These are phyloP conservation scores for Hygrophila difformis DNA, from an alignment of 257 asterid genomes.

Conservation along the genomic window DNA sequence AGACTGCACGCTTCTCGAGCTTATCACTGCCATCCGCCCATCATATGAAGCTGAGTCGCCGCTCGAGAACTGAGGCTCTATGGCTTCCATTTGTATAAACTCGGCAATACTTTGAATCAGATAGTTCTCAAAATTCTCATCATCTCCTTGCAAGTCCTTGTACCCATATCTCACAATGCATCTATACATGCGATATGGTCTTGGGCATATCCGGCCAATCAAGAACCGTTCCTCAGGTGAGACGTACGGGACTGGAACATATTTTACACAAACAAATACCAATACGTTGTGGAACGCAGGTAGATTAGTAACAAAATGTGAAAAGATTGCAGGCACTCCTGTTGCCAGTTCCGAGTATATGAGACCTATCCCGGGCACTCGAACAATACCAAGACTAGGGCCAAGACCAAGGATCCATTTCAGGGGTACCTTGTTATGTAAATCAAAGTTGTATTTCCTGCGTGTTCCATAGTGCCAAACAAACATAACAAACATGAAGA, in stretches of 20 bases:
- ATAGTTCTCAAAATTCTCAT: conserved; percentile 67
- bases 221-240: conserved; percentile 85
- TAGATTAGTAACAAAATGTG: conserved; percentile 86
- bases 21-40: conserved; percentile 95
- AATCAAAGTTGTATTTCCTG: conserved; percentile 78
- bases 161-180: conserved; percentile 94
- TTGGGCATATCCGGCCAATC: conserved; percentile 88
- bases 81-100: conserved; percentile 92
- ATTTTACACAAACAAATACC: conserved; percentile 88
- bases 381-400: conserved; percentile 88
- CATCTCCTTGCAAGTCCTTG: conserved; percentile 81
- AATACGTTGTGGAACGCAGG: conserved; percentile 89
- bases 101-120: conserved; percentile 85
- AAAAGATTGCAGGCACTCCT: conserved; percentile 85
- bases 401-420: conserved; percentile 88
- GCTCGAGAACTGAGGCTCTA: conserved; percentile 62
- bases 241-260: conserved; percentile 77
- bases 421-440: conserved; percentile 84
- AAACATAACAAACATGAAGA: conserved; percentile 68
- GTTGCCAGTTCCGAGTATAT: conserved; percentile 89
- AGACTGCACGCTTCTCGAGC: conserved; percentile 40
- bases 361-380: conserved; percentile 95
- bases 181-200: conserved; percentile 89
- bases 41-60: conserved; percentile 61
- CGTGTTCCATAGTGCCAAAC: conserved; percentile 96